Conservation (phyloP, 1,284 basidiomycete species). For the Sphaerobolus stellatus region DNA sequence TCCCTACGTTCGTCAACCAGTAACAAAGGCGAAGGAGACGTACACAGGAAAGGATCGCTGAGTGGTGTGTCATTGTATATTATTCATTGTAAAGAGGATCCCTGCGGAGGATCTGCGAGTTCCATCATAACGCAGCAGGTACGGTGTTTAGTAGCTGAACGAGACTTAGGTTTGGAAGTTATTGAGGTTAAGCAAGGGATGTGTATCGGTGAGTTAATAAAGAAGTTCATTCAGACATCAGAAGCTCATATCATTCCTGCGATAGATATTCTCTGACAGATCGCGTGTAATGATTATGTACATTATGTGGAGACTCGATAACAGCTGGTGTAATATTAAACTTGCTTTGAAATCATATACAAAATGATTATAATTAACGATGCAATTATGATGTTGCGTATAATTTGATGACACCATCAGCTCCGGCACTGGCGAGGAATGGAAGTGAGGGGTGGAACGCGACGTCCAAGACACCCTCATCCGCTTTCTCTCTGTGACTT, state of each 20-base stretch:
- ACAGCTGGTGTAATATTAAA: background rate
- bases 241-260: background rate
- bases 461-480: conserved; percentile 88
- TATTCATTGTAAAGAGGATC: conserved; percentile 78
- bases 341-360: too few species aligned
- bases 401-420: conserved; percentile 92
- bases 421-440: conserved; percentile 89
- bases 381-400: conserved; percentile 70
- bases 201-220: conserved; percentile 58
- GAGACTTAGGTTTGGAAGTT: conserved; percentile 60
- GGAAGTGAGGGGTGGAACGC: conserved; percentile 83
- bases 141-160: conserved; percentile 51
- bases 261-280: background rate
- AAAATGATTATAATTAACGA: background rate
- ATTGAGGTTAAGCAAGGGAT: conserved; percentile 69
- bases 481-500: conserved; percentile 81
- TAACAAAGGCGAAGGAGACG: conserved; percentile 5
- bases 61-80: conserved; percentile 64
- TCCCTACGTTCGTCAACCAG: conserved; percentile 10
- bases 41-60: conserved; percentile 42
- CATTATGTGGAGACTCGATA: background rate
- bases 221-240: conserved; percentile 7
- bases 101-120: conserved; percentile 32
- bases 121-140: too few species aligned
- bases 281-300: background rate